Base-by-base conservation (phyloP, 192 early-diverging fungal genomes). In the Coemansia sp. region DNA sequence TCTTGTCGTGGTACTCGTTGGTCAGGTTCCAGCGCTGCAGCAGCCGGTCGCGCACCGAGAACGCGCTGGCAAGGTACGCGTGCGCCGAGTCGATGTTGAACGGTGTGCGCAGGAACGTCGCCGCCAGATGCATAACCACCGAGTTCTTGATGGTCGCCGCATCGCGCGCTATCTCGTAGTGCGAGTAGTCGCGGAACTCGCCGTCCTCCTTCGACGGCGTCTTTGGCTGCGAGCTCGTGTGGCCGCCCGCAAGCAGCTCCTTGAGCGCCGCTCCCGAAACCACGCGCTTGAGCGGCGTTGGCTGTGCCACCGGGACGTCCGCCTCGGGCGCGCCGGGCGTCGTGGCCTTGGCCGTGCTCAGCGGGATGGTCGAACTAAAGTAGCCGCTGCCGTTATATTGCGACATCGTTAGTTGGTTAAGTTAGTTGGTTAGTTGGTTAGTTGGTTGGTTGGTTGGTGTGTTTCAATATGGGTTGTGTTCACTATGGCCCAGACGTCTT, bases 11-110 rank as follows among this genome's bases (percentile, higher is more conserved):
- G 90, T 91, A 79, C 70, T 94, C 93, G 75, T 98, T 94, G 31
- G 97, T 98, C 55, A 85, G 73, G 79, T 99, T 98, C 97, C 97
- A 99, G 39, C 86, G 79, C 68, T 96, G 90, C 65, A 98, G 87
- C 62, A 99, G 87, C 28, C 87, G 89, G 77, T 99, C 97, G 63
- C 95, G 95, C 66, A 94, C 90, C 78, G 89, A 87, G 72, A 93
- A 88, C 45, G 97, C 95, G 21, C 92, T 88, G 30, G 95, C 92
- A 70, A 95, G 92, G 82, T 99, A 99, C 28, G 93, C 91, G 55
- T 90, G 87, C 67, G 93, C 91, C 59, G 94, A 89, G 70, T 99
- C 95, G 84, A 98, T 90, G 81, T 94, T 95, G 74, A 86, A 90
- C 1, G 90, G 87, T 65, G 88, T 91, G 68, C 94, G 88, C 67